Percentiles rank a stretch among this genome's conserved stretches.
These are phyloP conservation scores for Cercospora sp. DNA, from an alignment of 2,329 filamentous ascomycete species.

Conservation along the genomic window DNA sequence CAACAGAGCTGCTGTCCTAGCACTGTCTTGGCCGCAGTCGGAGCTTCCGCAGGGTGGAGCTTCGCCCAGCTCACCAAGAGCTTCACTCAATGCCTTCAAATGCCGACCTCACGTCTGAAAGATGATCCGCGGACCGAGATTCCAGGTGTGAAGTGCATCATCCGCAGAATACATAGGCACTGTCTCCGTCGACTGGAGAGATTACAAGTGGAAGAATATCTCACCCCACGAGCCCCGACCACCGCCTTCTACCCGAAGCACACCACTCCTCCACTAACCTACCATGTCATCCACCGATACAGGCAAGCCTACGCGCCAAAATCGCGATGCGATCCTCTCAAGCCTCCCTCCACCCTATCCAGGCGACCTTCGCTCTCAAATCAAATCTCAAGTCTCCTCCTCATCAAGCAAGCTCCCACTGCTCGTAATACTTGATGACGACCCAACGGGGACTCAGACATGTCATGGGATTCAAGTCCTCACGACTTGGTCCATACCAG, in stretches of 20 bases:
- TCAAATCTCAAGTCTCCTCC: slow-evolving; percentile 15
- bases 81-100: slow-evolving; percentile 12
- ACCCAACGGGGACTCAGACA: slow-evolving; percentile 59
- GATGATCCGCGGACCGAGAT: slow-evolving; percentile 7
- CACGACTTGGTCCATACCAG: slow-evolving; percentile 54
- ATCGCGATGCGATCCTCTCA: slow-evolving; percentile 15
- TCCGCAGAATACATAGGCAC: background rate
- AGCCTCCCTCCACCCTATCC: slow-evolving; percentile 13
- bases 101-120: slow-evolving; percentile 9
- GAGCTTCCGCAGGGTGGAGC: slow-evolving; percentile 2
- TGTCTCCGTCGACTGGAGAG: background rate
- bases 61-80: slow-evolving; percentile 9
- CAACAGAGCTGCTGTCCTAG: background rate
- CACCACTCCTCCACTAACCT: background rate
- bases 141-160: background rate
- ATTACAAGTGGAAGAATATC: background rate
- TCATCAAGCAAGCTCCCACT: slow-evolving; percentile 12
- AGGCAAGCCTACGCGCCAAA: slow-evolving; percentile 1
- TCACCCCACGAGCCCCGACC: background rate
- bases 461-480: slow-evolving; percentile 59
- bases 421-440: slow-evolving; percentile 20
- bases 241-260: background rate
- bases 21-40: background rate
- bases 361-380: slow-evolving; percentile 13
- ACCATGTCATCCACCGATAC: background rate